Evolutionary conservation across 768 basidiomycete genomes (phyloP), one percentile per base, ranked within the genome.

Genomic region (Zangia roseola): DNA sequence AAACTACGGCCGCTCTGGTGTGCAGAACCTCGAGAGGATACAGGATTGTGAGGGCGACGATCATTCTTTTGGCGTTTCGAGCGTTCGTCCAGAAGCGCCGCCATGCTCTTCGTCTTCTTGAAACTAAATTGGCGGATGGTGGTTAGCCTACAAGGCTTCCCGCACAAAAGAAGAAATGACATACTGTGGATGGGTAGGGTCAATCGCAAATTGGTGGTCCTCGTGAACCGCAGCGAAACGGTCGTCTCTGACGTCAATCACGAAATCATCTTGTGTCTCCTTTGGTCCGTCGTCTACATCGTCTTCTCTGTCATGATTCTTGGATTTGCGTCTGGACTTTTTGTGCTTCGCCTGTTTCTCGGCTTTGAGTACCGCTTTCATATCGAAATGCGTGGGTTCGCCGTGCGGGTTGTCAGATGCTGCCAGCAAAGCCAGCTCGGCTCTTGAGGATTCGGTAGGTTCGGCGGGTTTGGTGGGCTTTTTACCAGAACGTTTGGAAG

Each of bases 131-230:
- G 30, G 37, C 14, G 5, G 43, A 48, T 14, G 12, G 13, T 25
- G 41, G 21, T 58, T 6, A 30, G 16, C n/a, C 10, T 13, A 19
- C 30, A 40, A 25, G 28, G n/a, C n/a, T n/a, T 20, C 13, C 9
- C 9, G 10, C 17, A 36, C 12, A 10, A 37, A 28, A 33, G 16
- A 36, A 33, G 33, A 48, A 25, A 20, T 0, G 16, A 77, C 93
- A 55, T 62, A 97, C 95, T 85, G 90, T 64, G 95, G 93, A 70
- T 97, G 90, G 45, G 82, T 89, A 17, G 97, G 95, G 68, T 99
- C 97, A 56, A 99, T 94, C 0, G 95, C 94, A 56, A 91, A 98
- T 26, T 85, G 80, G 59, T 91, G 84, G 61, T 97, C 88, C 57
- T 97, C 91, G 59, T 93, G 88, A 37, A 98, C 62, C 19, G 80